These are phyloP conservation scores for Myotisia sp. DNA, from an alignment of 2,329 filamentous ascomycete species.

Conservation along the genomic window DNA sequence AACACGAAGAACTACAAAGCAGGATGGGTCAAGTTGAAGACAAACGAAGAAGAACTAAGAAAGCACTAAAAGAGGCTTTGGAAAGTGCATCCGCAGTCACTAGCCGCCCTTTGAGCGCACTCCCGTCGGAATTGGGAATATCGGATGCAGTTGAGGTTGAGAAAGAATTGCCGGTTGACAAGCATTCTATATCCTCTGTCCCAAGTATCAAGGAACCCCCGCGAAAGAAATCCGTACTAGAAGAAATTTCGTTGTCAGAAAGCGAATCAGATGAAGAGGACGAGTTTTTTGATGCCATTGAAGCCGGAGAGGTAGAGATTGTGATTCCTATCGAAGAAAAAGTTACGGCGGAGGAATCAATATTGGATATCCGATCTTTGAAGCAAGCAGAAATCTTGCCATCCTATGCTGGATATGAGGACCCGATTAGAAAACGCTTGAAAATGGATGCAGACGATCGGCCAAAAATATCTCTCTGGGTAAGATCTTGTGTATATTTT, in stretches of 20 bases:
- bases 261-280: constrained; percentile 69
- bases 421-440: constrained; percentile 61
- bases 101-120: constrained; percentile 23
- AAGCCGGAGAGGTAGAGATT: constrained; percentile 61
- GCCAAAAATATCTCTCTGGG: constrained; percentile 91
- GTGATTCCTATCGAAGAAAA: constrained; percentile 34
- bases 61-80: constrained; percentile 72
- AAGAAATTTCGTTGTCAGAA: constrained; percentile 59
- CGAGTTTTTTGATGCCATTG: constrained; percentile 95
- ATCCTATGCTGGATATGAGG: constrained; percentile 83
- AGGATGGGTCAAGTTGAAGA: constrained; percentile 78
- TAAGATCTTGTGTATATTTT: too few relatives aligned
- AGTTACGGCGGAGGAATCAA: constrained; percentile 29
- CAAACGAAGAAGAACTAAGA: constrained; percentile 80
- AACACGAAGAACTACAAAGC: constrained; percentile 82
- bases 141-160: constrained; percentile 24
- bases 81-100: constrained; percentile 38
- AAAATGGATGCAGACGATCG: constrained; percentile 86
- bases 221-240: constrained; percentile 48
- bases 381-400: constrained; percentile 53
- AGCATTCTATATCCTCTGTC: constrained; percentile 14
- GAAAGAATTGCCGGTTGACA: constrained; percentile 25
- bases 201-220: constrained; percentile 21
- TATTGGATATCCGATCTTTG: constrained; percentile 31
- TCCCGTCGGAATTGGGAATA: constrained; percentile 20